Conservation (phyloP, 129 eudicot genomes). For the Lonicera japonica region DNA sequence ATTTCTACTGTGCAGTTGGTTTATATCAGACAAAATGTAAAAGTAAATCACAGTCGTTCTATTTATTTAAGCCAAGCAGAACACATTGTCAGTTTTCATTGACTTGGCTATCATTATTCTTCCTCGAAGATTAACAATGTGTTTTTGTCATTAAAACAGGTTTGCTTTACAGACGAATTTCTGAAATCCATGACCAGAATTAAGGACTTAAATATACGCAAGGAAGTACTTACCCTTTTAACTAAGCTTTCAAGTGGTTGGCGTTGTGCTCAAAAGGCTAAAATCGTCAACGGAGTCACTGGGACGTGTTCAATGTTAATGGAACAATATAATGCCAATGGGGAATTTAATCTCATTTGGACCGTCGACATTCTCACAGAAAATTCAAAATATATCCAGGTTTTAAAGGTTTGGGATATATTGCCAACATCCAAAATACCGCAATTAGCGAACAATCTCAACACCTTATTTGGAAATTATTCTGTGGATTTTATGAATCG, state of each 20-base stretch:
- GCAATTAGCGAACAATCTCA: conserved; percentile 30
- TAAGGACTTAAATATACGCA: conserved; percentile 9
- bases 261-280: conserved; percentile 21
- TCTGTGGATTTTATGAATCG: conserved; percentile 28
- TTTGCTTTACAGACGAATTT: conserved; percentile 37
- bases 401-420: conserved; percentile 49
- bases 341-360: conserved; percentile 32
- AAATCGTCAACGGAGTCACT: conserved; percentile 2
- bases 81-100: background rate
- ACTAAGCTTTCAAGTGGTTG: conserved; percentile 47
- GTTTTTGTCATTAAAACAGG: conserved; percentile 16
- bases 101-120: background rate
- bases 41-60: background rate
- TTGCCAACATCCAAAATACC: conserved; percentile 31
- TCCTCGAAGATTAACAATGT: background rate
- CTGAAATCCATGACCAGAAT: conserved; percentile 23
- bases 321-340: conserved; percentile 32
- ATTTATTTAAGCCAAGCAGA: background rate
- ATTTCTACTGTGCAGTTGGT: no score
- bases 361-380: conserved; percentile 36
- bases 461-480: conserved; percentile 34
- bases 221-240: conserved; percentile 37
- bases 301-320: conserved; percentile 22
- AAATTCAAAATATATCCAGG: conserved; percentile 36
- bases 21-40: no score